Base-by-base conservation (phyloP, 1,284 basidiomycete genomes). In the Cronartium quercuum region DNA sequence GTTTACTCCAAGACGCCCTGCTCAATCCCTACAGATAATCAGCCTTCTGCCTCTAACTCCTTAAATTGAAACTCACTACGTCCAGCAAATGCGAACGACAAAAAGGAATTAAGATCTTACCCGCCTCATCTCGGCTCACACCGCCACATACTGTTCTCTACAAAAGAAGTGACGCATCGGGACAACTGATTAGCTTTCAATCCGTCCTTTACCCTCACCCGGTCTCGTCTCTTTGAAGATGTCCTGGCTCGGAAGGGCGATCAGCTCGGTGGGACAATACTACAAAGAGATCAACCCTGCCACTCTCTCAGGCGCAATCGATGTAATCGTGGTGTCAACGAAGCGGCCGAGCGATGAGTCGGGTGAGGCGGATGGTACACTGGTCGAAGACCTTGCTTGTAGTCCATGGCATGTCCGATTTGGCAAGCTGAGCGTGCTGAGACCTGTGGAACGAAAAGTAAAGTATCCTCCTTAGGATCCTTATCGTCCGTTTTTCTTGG, bases 341-440 rank as follows among this genome's bases (percentile, higher is more conserved):
- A 73, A 38, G 35, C 70, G 73, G 6, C 85, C 85, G 29, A 40
- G 51, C 44, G 61, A 51, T n/a, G 61, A 71, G 38, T 41, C 66
- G 24, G n/a, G 57, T 21, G 35, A 47, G 2, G 47, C 58, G 6
- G 35, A 65, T 9, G 13, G 6, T 13, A 24, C 24, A 15, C 9
- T 61, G 6, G 47, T 73, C 12, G 55, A 65, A 65, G 90, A 90
- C 78, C 87, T 97, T 41, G 90, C 88, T 1, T 96, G 93, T 81
- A 94, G 93, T 15, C 96, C 96, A 0, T 99, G 98, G 81, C 96
- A 98, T 83, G 94, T 99, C 57, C 86, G 96, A 75, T 98, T 98
- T 82, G 96, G 96, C 74, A 98, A 98, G 86, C 90, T 94, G 85
- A 94, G 95, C 82, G 94, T 98, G 1, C 86, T 98, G 10, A 85